Evolutionary conservation across 1,139 yeast genomes (phyloP).

Genomic region (Magnusiomyces fungicola): DNA sequence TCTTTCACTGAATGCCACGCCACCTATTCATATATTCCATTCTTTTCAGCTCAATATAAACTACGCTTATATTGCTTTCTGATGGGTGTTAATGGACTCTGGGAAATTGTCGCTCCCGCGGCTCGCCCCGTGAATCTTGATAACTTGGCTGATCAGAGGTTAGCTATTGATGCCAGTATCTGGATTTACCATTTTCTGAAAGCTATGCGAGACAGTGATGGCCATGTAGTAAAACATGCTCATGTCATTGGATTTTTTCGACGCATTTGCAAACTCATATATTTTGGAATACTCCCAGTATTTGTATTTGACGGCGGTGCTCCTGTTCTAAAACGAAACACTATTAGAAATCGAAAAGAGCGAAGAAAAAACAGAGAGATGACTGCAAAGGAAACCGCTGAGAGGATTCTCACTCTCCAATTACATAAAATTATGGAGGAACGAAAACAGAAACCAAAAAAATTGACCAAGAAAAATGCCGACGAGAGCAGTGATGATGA

Average conservation of each 20-base stretch:
- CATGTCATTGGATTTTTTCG: slow-evolving; percentile 93
- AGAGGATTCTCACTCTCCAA: slow-evolving; percentile 70
- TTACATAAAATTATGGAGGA: slow-evolving; percentile 49
- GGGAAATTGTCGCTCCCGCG: slow-evolving; percentile 88
- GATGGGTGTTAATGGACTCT: slow-evolving; percentile 95
- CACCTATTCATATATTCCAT: too few relatives aligned
- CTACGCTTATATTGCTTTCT: too few relatives aligned
- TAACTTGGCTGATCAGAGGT: slow-evolving; percentile 59
- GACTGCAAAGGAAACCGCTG: slow-evolving; percentile 68
- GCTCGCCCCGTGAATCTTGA: slow-evolving; percentile 89
- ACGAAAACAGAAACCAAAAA: slow-evolving; percentile 18
- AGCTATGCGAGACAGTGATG: slow-evolving; percentile 85
- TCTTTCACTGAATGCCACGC: too few relatives aligned
- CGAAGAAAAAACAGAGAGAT: slow-evolving; percentile 70
- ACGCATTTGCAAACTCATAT: slow-evolving; percentile 82
- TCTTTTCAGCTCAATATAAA: too few relatives aligned
- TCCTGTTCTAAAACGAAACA: slow-evolving; percentile 71
- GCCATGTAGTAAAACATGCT: slow-evolving; percentile 67
- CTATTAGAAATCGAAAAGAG: slow-evolving; percentile 63
- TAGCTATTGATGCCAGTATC: slow-evolving; percentile 97
- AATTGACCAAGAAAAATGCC: slow-evolving; percentile 28
- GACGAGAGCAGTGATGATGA: slow-evolving; percentile 14
- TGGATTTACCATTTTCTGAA: slow-evolving; percentile 97
- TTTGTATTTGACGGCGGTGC: slow-evolving; percentile 99
- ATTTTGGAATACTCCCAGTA: slow-evolving; percentile 83